Evolutionary conservation across 2,329 filamentous ascomycete species (phyloP), one percentile per base, ranked within the genome.

Genomic region (Alternaria consortialis): DNA sequence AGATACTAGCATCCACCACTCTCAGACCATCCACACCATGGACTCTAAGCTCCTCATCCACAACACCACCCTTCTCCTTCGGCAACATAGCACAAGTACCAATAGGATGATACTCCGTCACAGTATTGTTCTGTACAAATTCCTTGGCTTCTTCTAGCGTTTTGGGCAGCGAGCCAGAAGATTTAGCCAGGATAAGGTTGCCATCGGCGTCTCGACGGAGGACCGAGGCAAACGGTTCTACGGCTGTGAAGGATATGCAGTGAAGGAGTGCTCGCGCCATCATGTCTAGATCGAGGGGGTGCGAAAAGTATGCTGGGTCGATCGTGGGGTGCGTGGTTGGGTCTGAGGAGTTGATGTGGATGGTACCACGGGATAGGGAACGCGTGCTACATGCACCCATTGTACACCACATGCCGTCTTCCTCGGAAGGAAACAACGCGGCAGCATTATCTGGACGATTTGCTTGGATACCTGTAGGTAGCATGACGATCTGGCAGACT

Each of bases 241-340:
- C 17, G 5, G 11, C 3, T 8, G 56, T 34, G 37, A 68, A 61
- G 1, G 53, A 37, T 12, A 64, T 51, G 5, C 27, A n/a, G 6
- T 69, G 66, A 23, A 68, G 72, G 5, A 77, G 59, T 36, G 78
- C 75, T 5, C 77, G 72, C 0, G 80, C 77, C 0, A 80, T 66
- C 8, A 83, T 62, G 40, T 82, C 77, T 5, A 79, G 56, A 56
- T 84, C 82, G 3, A 81, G 67, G 0, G 82, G 80, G 56, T 84
- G 79, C 7, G 78, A 74, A 17, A 84, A 72, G 37, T 82, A 83
- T 11, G 75, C 75, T 1, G 78, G 76, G 57, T 82, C 78, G 50
- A 84, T 80, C 1, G 62, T 39, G 0, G 80, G 80, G 7, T 74
- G 61, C 1, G 60, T 69, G 0, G 65, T 63, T 0, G 75, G 68